Base-by-base conservation (phyloP, 2,329 filamentous ascomycete species). In the Huntiella omanensis region DNA sequence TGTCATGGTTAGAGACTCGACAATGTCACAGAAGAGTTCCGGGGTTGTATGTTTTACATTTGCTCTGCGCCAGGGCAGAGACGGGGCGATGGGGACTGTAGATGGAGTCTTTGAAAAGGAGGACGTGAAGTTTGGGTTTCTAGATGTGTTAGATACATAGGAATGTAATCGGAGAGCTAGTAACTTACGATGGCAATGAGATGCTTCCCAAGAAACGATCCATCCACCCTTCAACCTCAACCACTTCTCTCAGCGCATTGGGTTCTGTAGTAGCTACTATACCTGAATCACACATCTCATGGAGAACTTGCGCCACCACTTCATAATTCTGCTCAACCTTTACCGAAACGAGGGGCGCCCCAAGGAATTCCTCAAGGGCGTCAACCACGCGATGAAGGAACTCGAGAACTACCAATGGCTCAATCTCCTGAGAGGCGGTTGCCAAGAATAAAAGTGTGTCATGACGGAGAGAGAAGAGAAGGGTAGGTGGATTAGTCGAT, bases 41-140 rank as follows among this genome's bases (percentile, higher is more conserved):
- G 96, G 98, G 47, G 83, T 93, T 3, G 88, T 96, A 60, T 98
- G 91, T 12, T 87, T 74, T 45, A 98, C 91, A 56, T 94, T 94
- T 35, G 84, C 77, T 50, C 86, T 72, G 51, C 91, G 75, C 91
- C 91, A 98, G 1, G 87, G 87, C 36, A 96, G 56, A 5, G 74
- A 68, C 0, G 72, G 68, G 1, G 67, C 59, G 13, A 65, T 53
- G 11, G 64, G 50, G 5, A 71, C 56, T 5, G 65, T 62, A 0
- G 67, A 58, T 12, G 60, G 49, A 38, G 54, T 60, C 46, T 58
- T 65, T 13, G 62, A 57, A 42, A 64, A 63, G 50, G 58, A 60
- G 4, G 59, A 54, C 28, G 56, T 58, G 38, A 66, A 56, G 4
- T 59, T 60, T 4, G 61, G 50, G 56, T 69, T 67, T 28, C 66